These are phyloP conservation scores for Narthecium ossifragum DNA, from an alignment of 106 monocot species.

Conservation along the genomic window DNA sequence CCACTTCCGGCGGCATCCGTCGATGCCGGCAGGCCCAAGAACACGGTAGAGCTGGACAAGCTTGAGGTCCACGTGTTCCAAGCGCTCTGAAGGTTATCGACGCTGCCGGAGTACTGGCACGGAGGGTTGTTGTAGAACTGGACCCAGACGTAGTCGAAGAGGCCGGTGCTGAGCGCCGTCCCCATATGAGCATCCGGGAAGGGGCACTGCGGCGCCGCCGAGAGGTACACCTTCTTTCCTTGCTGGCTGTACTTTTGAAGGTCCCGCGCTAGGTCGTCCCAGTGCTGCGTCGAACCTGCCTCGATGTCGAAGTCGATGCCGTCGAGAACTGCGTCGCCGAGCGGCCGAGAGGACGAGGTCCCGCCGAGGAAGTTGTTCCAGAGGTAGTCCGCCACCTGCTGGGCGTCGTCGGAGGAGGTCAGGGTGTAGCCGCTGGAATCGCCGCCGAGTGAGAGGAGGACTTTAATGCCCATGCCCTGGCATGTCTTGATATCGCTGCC, in stretches of 20 bases:
- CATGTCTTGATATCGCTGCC: slow-evolving; percentile 36
- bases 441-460: slow-evolving; percentile 51
- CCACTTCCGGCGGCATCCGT: slow-evolving; percentile 39
- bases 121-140: slow-evolving; percentile 57
- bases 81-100: slow-evolving; percentile 6
- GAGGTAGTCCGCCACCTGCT: slow-evolving; percentile 33
- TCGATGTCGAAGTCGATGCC: slow-evolving; percentile 65
- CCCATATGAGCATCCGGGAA: slow-evolving; percentile 34
- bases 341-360: slow-evolving; percentile 27
- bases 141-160: slow-evolving; percentile 49
- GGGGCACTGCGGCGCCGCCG: slow-evolving; percentile 56
- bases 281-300: slow-evolving; percentile 17
- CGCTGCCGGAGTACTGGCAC: slow-evolving; percentile 40
- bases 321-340: slow-evolving; percentile 45
- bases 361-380: slow-evolving; percentile 62
- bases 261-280: slow-evolving; percentile 21
- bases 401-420: slow-evolving; percentile 31
- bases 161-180: slow-evolving; percentile 28
- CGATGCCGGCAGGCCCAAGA: slow-evolving; percentile 45
- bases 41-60: slow-evolving; percentile 18
- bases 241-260: slow-evolving; percentile 14
- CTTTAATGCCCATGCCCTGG: slow-evolving; percentile 21
- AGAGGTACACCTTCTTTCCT: slow-evolving; percentile 27
- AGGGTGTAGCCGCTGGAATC: slow-evolving; percentile 26
- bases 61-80: slow-evolving; percentile 42